Base-by-base conservation (phyloP, 2,329 filamentous ascomycete species). In the Grosmannia clavigera region DNA sequence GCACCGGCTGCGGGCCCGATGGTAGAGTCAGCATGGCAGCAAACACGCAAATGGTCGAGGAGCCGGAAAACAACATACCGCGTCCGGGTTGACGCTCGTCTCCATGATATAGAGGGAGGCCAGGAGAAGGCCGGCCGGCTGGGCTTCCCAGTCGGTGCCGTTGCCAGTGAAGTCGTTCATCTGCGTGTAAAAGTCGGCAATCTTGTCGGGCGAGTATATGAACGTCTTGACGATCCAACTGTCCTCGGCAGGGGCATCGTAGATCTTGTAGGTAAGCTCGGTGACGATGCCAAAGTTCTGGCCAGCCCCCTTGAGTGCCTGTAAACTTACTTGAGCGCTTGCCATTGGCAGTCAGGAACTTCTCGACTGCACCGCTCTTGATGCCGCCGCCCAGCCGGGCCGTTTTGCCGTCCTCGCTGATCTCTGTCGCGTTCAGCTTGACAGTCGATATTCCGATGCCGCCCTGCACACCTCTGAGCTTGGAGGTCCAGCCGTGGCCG, bases 271-370 rank as follows among this genome's bases (percentile, higher is more conserved):
- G 52, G n/a, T 31, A 10, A 55, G 19, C 16, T 29, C 27, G 52
- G 52, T 38, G 12, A 55, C 52, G 33, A 55, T 38, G 31, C 52
- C 52, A 25, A 55, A 55, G 9, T 55, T 38, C 25, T 55, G 52
- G 10, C 74, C 75, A 0, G 74, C 73, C 5, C 74, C 74, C 1
- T 70, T 68, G 16, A 76, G 59, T 0, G 71, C 74, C 73, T 73
- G 19, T n/a, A 52, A 3, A 29, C 50, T 27, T 29, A 52, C 50
- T 52, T 16, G 50, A 52, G 22, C 25, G 22, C 50, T 52, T 52
- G 50, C 50, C 25, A 12, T 52, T 12, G 2, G 50, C 22, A 4
- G 22, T 25, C 22, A 52, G 50, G 22, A 27, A 52, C 22, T 25
- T 29, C 4, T 14, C 50, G 22, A 52, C 22, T 3, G 22, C 50